Base-by-base conservation (phyloP, 2,329 filamentous ascomycete species). In the Spiromastix sp. region DNA sequence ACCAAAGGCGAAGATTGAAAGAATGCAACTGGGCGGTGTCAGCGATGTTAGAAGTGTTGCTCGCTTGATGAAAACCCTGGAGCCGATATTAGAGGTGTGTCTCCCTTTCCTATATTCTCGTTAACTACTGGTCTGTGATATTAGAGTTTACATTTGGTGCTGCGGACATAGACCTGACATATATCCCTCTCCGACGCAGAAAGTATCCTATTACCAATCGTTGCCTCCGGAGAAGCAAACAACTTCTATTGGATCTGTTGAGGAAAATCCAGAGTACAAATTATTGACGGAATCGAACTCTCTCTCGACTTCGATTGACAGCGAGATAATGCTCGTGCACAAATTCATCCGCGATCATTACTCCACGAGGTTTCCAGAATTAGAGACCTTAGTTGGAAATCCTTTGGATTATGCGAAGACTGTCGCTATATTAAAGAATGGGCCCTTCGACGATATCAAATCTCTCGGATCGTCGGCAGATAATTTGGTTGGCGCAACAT, bases 321-420 rank as follows among this genome's bases (percentile, higher is more conserved):
- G 84, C 54, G 89, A 96, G 59, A 83, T 96, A 30, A 82, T 83
- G 21, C 73, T 91, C 5, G 84, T 96, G 15, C 91, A 98, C 69
- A 98, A 98, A 63, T 93, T 85, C 59, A 85, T 95, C 40, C 77
- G 89, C 51, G 91, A 98, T 52, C 85, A 95, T 61, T 98, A 98
- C 64, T 94, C 87, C 7, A 72, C 82, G 12, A 77, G 89, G 41
- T 98, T 96, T 51, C 89, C 91, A 0, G 89, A 95, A 60, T 74
- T 98, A 26, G 91, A 98, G 59, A 76, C 74, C 12, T 74, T 98
- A 21, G 81, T 98, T 41, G 85, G 84, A 38, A 94, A 89, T 50
- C 86, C 91, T 1, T 71, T 96, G 33, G 85, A 95, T 55, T 98
- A 95, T 62, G 86, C 89, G 18, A 94, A 93, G 64, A 85, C 91